phyloP scores from a whole-genome alignment of 78 protist species.

The Dictyostelium brefeldianum region DNA sequence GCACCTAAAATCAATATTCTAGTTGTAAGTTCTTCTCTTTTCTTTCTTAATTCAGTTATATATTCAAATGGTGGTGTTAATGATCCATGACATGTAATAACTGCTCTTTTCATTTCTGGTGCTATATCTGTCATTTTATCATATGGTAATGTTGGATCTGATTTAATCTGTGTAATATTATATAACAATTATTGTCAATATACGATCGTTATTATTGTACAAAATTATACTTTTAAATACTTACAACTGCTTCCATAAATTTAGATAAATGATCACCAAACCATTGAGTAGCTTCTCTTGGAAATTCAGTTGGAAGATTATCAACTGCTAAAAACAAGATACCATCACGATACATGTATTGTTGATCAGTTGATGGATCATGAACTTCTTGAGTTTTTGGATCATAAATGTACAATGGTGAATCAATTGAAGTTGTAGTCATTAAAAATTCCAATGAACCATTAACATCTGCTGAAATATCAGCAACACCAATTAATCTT shows the following conservation, averaged over 20 bases:
- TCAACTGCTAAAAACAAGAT: slow-evolving; percentile 90
- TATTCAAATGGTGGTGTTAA: slow-evolving; percentile 88
- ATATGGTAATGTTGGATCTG: slow-evolving; percentile 78
- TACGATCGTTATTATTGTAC: no score
- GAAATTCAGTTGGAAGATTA: slow-evolving; percentile 96
- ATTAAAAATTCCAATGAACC: slow-evolving; percentile 91
- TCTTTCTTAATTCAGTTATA: slow-evolving; percentile 84
- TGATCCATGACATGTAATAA: slow-evolving; percentile 83
- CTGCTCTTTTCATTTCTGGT: slow-evolving; percentile 66
- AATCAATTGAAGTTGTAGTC: slow-evolving; percentile 90
- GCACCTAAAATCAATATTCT: slow-evolving; percentile 86
- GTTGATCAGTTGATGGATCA: slow-evolving; percentile 66
- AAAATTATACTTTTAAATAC: no score
- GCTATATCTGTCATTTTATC: slow-evolving; percentile 78
- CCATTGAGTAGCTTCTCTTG: slow-evolving; percentile 91
- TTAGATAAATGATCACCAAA: slow-evolving; percentile 88
- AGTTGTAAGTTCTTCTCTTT: slow-evolving; percentile 58
- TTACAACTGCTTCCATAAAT: slow-evolving; percentile 67
- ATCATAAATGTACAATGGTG: slow-evolving; percentile 92
- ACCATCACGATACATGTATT: slow-evolving; percentile 88
- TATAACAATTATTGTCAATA: no score
- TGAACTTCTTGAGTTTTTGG: slow-evolving; percentile 71
- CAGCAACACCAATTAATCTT: slow-evolving; percentile 89
- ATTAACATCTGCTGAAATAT: slow-evolving; percentile 93
- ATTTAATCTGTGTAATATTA: no score